Conservation (phyloP, 2,329 filamentous ascomycete genomes). For the Calonectria pteridis region DNA sequence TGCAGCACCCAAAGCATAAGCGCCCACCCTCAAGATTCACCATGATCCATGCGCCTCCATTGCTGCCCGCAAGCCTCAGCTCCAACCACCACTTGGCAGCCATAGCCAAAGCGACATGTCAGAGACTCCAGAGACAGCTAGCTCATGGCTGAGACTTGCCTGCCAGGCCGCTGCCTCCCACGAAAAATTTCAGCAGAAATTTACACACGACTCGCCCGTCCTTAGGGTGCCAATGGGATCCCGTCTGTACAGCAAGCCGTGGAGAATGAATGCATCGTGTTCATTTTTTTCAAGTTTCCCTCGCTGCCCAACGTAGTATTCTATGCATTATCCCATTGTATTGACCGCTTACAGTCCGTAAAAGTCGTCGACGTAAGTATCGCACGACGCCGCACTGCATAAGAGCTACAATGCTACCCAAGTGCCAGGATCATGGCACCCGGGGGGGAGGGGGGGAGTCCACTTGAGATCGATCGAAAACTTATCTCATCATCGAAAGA, state of each 20-base stretch:
- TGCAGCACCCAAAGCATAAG: conserved; percentile 4
- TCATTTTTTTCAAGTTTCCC: not conserved
- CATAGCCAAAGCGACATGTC: conserved; percentile 21
- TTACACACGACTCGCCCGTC: not conserved
- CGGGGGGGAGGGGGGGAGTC: not conserved
- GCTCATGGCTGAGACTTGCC: conserved; percentile 12
- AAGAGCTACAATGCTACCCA: not conserved
- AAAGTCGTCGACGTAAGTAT: conserved; percentile 12
- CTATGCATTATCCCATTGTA: not conserved
- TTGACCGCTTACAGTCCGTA: not conserved
- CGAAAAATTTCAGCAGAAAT: not conserved
- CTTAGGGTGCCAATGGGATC: conserved; percentile 3
- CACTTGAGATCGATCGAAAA: not conserved
- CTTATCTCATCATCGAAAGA: not conserved
- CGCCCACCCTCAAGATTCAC: not conserved
- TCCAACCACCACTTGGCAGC: conserved; percentile 1
- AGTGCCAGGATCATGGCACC: not conserved
- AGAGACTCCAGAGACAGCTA: conserved; percentile 11
- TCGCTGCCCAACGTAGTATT: conserved; percentile 25
- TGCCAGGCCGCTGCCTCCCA: not conserved
- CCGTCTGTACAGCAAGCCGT: not conserved
- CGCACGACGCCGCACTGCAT: conserved; percentile 6
- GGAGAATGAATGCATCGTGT: not conserved
- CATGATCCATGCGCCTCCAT: conserved; percentile 4
- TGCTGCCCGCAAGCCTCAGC: conserved; percentile 3